Evolutionary conservation across 2,329 filamentous ascomycete species (phyloP), one percentile per base, ranked within the genome.

Genomic region (Cadophora sp.): DNA sequence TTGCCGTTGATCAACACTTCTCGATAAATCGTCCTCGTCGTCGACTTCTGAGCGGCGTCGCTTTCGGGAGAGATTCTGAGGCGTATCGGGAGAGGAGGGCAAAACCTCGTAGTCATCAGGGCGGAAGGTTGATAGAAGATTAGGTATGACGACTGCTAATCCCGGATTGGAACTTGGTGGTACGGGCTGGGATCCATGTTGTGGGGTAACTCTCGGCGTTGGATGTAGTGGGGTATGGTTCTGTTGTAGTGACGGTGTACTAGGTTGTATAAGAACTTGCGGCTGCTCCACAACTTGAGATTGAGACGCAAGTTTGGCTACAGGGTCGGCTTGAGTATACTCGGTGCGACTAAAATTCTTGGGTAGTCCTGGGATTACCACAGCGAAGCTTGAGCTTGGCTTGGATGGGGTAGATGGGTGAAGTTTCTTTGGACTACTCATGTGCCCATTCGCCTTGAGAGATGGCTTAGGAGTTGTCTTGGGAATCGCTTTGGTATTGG

Each of bases 1-100:
- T 73, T 96, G 90, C 60, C 91, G 90, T 78, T 97, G 92, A 74
- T 96, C 93, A 2, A 93, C 82, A 50, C 87, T 88, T 53, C 89
- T 80, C 18, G 87, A 83, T 22, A 90, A 81, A 2, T 87, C 78
- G 59, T 85, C 87, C 64, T 87, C 85, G 14, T 85, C 83, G 8
- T 85, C 81, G 22, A 80, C 77, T 24, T 81, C 80, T 27, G 83
- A 81, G 45, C 80, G 79, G 67, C 86, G 89, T 65, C 84, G 77
- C 73, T 87, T 90, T 70, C 68, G 71, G 6, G 71, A 72, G 24
- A 73, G 59, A 51, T 72, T 65, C 4, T 70, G 58, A 43, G 71
- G 71, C 2, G 73, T 74, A 36, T 70, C 72, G 1, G 75, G 74
- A n/a, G 72, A 74, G 50, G 73, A 71, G 16, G 72, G 73, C 11